A percentile compares a stretch with the other conserved stretches of the same genome.
These are phyloP conservation scores for Auricularia cornea DNA, from an alignment of 768 basidiomycete species.

Conservation along the genomic window DNA sequence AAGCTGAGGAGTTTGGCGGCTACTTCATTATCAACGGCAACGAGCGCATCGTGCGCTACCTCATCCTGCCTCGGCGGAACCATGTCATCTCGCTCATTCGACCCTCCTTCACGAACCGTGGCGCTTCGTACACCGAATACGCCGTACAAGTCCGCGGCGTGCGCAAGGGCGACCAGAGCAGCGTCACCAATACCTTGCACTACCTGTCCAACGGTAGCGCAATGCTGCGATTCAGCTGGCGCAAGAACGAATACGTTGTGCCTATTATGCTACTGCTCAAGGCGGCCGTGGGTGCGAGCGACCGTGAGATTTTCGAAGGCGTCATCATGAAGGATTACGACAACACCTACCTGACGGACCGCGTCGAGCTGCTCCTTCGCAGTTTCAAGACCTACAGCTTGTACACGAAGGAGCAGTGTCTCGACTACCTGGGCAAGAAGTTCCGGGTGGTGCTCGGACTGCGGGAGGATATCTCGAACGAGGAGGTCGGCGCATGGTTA, in stretches of 20 bases:
- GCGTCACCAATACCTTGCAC: conserved; percentile 92
- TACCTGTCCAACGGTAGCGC: conserved; percentile 94
- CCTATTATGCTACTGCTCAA: conserved; percentile 96
- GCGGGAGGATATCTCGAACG: conserved; percentile 91
- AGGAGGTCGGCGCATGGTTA: conserved; percentile 71
- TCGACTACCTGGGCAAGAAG: conserved; percentile 93
- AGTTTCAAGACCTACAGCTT: conserved; percentile 92
- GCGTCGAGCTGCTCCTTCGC: conserved; percentile 86
- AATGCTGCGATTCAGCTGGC: conserved; percentile 94
- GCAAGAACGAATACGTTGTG: conserved; percentile 97
- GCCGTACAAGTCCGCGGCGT: conserved; percentile 95
- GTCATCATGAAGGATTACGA: conserved; percentile 95
- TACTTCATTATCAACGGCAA: conserved; percentile 99
- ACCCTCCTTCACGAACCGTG: conserved; percentile 85
- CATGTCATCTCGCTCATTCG: conserved; percentile 91
- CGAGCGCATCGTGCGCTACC: conserved; percentile 95
- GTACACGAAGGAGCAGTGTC: conserved; percentile 80
- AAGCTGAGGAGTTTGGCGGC: conserved; percentile 96
- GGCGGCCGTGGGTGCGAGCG: conserved; percentile 81
- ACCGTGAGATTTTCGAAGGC: conserved; percentile 94
- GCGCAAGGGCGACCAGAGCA: conserved; percentile 77
- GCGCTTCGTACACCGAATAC: conserved; percentile 88
- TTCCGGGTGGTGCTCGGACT: conserved; percentile 85
- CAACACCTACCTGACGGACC: conserved; percentile 95
- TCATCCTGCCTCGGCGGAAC: conserved; percentile 91